Conservation (phyloP, 2,329 filamentous ascomycete genomes). For the Phyllosticta capitalensis region DNA sequence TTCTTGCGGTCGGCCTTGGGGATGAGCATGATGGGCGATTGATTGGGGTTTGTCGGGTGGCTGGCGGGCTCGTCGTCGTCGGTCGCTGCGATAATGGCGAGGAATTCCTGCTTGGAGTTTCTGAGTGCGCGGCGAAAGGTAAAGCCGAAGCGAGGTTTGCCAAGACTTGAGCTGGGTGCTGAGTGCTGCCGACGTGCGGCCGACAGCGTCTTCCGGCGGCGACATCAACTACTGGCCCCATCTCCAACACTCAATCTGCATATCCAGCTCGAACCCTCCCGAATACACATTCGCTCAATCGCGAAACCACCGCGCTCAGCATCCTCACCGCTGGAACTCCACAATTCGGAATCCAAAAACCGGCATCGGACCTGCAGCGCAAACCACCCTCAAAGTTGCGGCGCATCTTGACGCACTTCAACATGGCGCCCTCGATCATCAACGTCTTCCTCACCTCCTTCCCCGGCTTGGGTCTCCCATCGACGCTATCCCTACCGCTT, state of each 20-base stretch:
- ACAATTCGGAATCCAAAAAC: no score
- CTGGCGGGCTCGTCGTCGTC: constrained; percentile 11
- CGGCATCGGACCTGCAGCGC: background rate
- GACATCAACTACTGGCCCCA: background rate
- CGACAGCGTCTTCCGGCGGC: background rate
- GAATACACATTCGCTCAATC: background rate
- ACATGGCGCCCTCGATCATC: constrained; percentile 51
- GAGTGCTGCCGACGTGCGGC: background rate
- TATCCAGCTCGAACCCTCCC: background rate
- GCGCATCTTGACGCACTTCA: constrained; percentile 8
- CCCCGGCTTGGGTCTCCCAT: constrained; percentile 68
- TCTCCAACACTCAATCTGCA: no score
- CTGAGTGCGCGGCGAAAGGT: constrained; percentile 5
- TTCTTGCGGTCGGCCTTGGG: constrained; percentile 99
- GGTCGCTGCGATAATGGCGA: constrained; percentile 1
- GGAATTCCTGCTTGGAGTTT: constrained; percentile 5
- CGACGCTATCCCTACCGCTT: constrained; percentile 72
- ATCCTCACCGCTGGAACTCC: no score
- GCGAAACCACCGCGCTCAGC: background rate
- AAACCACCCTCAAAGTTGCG: background rate
- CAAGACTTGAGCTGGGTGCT: background rate
- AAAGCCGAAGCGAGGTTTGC: constrained; percentile 1
- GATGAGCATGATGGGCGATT: constrained; percentile 57
- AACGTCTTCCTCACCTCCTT: constrained; percentile 84
- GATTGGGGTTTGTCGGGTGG: constrained; percentile 7